A percentile compares a stretch with the other conserved stretches of the same genome.
phyloP scores from a whole-genome alignment of 2,329 filamentous ascomycete species.

The Metarhizium brunneum region DNA sequence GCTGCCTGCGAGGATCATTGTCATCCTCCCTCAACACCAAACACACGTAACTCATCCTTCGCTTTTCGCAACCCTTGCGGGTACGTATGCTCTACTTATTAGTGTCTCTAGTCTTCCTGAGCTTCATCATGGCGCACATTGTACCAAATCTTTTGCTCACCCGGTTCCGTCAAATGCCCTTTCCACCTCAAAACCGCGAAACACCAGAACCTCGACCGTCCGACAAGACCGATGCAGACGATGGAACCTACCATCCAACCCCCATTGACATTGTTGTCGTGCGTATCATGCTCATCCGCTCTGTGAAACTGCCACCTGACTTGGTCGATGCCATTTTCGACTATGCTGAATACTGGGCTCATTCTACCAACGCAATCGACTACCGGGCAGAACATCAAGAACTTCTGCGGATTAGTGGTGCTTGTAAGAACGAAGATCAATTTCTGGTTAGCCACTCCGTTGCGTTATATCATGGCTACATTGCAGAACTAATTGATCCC shows the following conservation, averaged over 20 bases:
- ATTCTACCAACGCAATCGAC: conserved; percentile 28
- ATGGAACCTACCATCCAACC: conserved; percentile 23
- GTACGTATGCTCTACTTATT: conserved; percentile 7
- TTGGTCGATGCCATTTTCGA: conserved; percentile 48
- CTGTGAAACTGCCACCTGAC: conserved; percentile 40
- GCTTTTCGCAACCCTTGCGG: background rate
- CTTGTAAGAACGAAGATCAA: conserved; percentile 17
- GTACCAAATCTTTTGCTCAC: conserved; percentile 14
- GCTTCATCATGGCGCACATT: conserved; percentile 18
- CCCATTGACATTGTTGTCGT: conserved; percentile 40
- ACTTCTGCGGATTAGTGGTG: conserved; percentile 15
- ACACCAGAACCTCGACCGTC: conserved; percentile 1
- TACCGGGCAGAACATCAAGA: conserved; percentile 13
- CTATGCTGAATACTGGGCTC: conserved; percentile 53
- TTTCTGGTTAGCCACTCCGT: conserved; percentile 22
- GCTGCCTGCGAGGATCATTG: background rate
- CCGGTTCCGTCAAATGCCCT: conserved; percentile 7
- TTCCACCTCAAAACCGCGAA: background rate
- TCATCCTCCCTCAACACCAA: background rate
- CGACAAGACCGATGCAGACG: conserved; percentile 2
- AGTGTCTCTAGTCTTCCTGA: conserved; percentile 4
- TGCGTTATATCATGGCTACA: background rate
- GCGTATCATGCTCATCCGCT: conserved; percentile 36
- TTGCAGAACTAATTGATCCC: background rate
- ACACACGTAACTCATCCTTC: background rate